These are phyloP conservation scores for Amphicarpaea edgeworthii DNA, from an alignment of 306 rosid species.

Conservation along the genomic window DNA sequence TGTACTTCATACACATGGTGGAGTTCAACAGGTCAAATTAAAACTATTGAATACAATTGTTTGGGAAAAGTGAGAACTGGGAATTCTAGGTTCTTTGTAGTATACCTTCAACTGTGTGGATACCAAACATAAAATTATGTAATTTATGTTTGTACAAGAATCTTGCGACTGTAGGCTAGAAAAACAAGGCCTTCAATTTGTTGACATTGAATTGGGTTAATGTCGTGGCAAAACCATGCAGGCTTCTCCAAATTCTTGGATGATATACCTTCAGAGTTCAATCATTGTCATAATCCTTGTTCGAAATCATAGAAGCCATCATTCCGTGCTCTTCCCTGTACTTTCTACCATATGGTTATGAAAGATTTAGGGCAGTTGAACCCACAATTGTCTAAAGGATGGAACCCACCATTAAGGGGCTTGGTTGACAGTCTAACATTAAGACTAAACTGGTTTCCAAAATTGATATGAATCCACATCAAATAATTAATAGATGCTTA, in stretches of 20 bases:
- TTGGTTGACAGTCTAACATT: not conserved
- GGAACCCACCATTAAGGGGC: not conserved
- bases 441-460: not conserved
- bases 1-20: no score
- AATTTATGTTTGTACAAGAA: not conserved
- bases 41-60: constrained; percentile 58
- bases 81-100: constrained; percentile 54
- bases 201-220: not conserved
- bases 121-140: constrained; percentile 47
- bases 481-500: no score
- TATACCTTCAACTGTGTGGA: constrained; percentile 66
- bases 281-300: not conserved
- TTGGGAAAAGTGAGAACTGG: constrained; percentile 59
- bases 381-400: not conserved
- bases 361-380: not conserved
- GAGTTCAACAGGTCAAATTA: constrained; percentile 2
- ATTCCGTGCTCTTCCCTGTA: not conserved
- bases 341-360: not conserved
- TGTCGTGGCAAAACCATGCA: not conserved
- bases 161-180: constrained; percentile 13
- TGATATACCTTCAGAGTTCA: no score
- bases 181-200: not conserved
- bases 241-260: not conserved
- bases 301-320: not conserved
- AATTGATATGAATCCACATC: not conserved